Conservation (phyloP, 345 rosid species). For the Corchorus olitorius region DNA sequence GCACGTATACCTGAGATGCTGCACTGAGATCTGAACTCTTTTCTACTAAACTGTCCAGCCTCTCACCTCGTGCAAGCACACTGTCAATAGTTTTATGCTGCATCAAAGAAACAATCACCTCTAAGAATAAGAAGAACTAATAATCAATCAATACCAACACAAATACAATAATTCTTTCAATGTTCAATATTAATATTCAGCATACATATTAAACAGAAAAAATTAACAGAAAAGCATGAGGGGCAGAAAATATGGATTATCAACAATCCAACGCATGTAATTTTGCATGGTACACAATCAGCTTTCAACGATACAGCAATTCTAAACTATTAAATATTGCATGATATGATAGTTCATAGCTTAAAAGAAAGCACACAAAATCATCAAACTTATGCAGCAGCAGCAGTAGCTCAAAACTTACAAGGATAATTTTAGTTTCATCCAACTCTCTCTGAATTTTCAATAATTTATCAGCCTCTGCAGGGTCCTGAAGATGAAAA, state of each 20-base stretch:
- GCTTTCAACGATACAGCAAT: neutral
- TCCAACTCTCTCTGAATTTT: constrained; percentile 98
- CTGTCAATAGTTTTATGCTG: constrained; percentile 99
- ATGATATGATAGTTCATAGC: neutral
- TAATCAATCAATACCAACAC: neutral
- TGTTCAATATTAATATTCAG: neutral
- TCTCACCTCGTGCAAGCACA: constrained; percentile 96
- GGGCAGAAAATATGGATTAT: too few species aligned
- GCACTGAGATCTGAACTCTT: constrained; percentile 98
- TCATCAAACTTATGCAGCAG: neutral
- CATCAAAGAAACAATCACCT: constrained; percentile 17
- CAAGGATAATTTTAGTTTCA: constrained; percentile 97
- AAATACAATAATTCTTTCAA: constrained; percentile 5
- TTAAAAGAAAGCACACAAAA: neutral
- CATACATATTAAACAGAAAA: neutral
- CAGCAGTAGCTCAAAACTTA: constrained; percentile 40
- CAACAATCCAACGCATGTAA: neutral
- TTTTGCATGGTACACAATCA: neutral
- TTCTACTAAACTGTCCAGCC: constrained; percentile 92
- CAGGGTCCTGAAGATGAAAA: constrained; percentile 75
- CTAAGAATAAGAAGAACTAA: neutral
- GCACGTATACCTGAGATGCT: constrained; percentile 79
- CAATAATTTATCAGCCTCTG: constrained; percentile 95
- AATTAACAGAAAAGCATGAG: neutral
- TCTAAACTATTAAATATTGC: neutral